These are phyloP conservation scores for Dioscorea zingiberensis DNA, from an alignment of 106 monocot species.

Conservation along the genomic window DNA sequence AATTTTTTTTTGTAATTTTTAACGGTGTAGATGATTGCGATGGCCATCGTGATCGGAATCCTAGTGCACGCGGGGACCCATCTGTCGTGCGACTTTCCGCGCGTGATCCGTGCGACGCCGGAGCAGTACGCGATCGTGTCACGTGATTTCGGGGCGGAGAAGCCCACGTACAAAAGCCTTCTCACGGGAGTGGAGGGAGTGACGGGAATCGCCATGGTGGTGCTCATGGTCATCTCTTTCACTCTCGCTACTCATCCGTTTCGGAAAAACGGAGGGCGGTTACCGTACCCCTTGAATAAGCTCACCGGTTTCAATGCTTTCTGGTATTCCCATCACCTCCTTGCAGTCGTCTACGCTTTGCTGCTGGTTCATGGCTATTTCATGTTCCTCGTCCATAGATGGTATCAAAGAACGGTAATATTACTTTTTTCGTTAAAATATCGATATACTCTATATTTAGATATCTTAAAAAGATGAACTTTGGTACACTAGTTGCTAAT, in stretches of 20 bases:
- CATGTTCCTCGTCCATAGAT: conserved; percentile 61
- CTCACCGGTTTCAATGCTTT: conserved; percentile 87
- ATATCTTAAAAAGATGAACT: too few species aligned
- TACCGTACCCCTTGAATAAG: conserved; percentile 56
- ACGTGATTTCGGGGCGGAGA: conserved; percentile 40
- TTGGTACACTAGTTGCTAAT: too few species aligned
- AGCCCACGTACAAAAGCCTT: conserved; percentile 53
- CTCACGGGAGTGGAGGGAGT: conserved; percentile 54
- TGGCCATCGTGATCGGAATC: conserved; percentile 55
- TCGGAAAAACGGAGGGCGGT: conserved; percentile 46
- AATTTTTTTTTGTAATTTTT: too few species aligned
- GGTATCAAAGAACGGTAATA: conserved; percentile 70
- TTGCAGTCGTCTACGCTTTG: conserved; percentile 61
- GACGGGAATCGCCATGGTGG: conserved; percentile 75
- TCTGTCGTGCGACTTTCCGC: conserved; percentile 76
- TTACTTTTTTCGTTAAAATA: too few species aligned
- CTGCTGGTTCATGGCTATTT: conserved; percentile 76
- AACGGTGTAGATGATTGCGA: conserved; percentile 55
- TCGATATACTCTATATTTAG: too few species aligned
- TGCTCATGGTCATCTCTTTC: conserved; percentile 70
- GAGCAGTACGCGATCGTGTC: conserved; percentile 27
- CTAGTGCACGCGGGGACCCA: conserved; percentile 79
- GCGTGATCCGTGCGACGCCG: conserved; percentile 42
- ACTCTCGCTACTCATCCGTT: conserved; percentile 71
- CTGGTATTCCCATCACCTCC: conserved; percentile 90